Percentiles rank a stretch among this genome's conserved stretches.
Evolutionary conservation across 176 grass and related monocot genomes (phyloP).

Genomic region (Oryza glaberrima): DNA sequence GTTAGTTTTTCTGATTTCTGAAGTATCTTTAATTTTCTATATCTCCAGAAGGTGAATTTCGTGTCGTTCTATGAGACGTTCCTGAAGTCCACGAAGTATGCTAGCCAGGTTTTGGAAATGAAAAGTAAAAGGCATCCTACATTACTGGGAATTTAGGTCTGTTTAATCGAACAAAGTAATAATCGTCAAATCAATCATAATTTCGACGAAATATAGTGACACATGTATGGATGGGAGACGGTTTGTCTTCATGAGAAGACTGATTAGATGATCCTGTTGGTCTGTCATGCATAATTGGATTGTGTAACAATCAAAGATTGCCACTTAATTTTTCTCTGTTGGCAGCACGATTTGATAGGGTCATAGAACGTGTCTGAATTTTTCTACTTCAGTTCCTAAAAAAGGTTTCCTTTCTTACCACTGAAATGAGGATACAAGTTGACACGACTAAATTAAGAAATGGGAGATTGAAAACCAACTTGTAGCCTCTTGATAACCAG

Average conservation of each 20-base stretch:
- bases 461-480: background rate
- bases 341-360: constrained; percentile 28
- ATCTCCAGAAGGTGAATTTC: background rate
- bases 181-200: background rate
- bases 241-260: background rate
- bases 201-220: background rate
- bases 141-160: background rate
- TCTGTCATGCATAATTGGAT: background rate
- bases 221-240: background rate
- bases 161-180: background rate
- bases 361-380: constrained; percentile 27
- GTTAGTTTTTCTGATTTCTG: background rate
- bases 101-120: background rate
- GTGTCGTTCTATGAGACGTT: constrained; percentile 6
- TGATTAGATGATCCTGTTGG: background rate
- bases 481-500: background rate
- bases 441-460: background rate
- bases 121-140: background rate
- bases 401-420: background rate
- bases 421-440: background rate
- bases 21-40: background rate
- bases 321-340: background rate
- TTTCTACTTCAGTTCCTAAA: too few relatives aligned
- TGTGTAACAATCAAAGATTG: background rate
- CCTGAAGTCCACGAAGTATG: background rate